Evolutionary conservation across 768 basidiomycete genomes (phyloP), one percentile per base, ranked within the genome.

Genomic region (Glaciozyma martinii): DNA sequence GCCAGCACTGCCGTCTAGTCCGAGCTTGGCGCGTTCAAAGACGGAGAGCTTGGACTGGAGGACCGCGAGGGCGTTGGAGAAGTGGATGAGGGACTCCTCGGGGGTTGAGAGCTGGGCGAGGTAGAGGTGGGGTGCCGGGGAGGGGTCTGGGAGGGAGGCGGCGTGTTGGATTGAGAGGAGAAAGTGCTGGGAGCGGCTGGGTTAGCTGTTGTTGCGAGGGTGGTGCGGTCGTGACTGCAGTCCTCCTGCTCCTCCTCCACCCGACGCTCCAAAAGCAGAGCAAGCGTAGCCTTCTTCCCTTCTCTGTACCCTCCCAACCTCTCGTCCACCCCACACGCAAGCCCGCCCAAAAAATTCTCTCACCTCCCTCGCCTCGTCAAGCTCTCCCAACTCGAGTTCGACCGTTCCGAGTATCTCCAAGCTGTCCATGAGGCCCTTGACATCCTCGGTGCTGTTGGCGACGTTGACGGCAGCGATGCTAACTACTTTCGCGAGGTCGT

Each of bases 61-160:
- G 47, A 74, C 60, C 16, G 47, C 27, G 49, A 74, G 62, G 3
- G 73, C 73, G 37, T 49, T 49, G 32, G 44, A 43, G 27, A 71
- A 74, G 52, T 72, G 67, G 4, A 44, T 7, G 37, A 74, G 67
- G 10, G 71, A 66, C 56, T 74, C 73, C 54, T 71, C 61, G n/a
- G 72, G 71, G 4, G 70, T 61, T 5, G 73, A 62, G 47, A 74
- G 68, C 46, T 74, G 73, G 1, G 73, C 73, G 33, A 74, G 70
- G 66, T 74, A 73, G n/a, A 74, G 65, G 47, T 72, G 71, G 12
- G 71, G 66, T 8, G 72, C 65, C 4, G 73, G 60, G 0, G 73
- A 73, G 8, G 68, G 67, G 49, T 71, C 63, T 1, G 64, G 62
- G 18, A 65, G 47, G 3, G 59, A 47, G 1, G 52, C 33, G 15